Conservation (phyloP, 169 alveolate species). For the Cryptosporidium sp. region DNA sequence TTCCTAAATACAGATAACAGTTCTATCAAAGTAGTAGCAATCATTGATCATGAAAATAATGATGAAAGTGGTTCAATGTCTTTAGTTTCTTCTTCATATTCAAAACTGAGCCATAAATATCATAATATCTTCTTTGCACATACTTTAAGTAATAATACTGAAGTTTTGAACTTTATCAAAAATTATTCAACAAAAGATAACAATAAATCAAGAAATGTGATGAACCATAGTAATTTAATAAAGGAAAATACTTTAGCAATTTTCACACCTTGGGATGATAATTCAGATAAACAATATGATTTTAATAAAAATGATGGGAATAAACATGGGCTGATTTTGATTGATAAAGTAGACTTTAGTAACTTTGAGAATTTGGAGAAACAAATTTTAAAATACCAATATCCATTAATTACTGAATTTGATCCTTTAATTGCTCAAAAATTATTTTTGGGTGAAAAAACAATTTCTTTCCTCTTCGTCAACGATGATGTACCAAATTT, state of each 20-base stretch:
- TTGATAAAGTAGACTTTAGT: slow-evolving; percentile 31
- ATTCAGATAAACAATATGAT: not conserved
- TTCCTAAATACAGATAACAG: slow-evolving; percentile 16
- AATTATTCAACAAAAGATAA: not conserved
- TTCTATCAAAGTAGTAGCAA: slow-evolving; percentile 48
- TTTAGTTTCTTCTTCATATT: slow-evolving; percentile 36
- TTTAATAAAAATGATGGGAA: not conserved
- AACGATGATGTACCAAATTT: slow-evolving; percentile 17
- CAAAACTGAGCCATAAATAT: slow-evolving; percentile 37
- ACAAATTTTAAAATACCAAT: slow-evolving; percentile 51
- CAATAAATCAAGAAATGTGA: not conserved
- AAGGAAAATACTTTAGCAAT: slow-evolving; percentile 35
- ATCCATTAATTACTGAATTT: slow-evolving; percentile 44
- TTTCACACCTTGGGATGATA: slow-evolving; percentile 62
- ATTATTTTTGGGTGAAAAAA: slow-evolving; percentile 31
- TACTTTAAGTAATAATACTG: slow-evolving; percentile 31
- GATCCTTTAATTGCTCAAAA: slow-evolving; percentile 63
- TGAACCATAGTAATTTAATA: not conserved
- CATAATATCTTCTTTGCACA: slow-evolving; percentile 55
- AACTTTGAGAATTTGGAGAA: slow-evolving; percentile 26
- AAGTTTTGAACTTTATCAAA: slow-evolving; percentile 17
- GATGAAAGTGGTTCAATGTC: not conserved
- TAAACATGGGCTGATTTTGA: not conserved
- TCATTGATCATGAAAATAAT: slow-evolving; percentile 10
- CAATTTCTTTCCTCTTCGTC: slow-evolving; percentile 35